Evolutionary conservation across 169 alveolate species (phyloP), one percentile per base, ranked within the genome.

Genomic region (Plasmodium adleri): DNA sequence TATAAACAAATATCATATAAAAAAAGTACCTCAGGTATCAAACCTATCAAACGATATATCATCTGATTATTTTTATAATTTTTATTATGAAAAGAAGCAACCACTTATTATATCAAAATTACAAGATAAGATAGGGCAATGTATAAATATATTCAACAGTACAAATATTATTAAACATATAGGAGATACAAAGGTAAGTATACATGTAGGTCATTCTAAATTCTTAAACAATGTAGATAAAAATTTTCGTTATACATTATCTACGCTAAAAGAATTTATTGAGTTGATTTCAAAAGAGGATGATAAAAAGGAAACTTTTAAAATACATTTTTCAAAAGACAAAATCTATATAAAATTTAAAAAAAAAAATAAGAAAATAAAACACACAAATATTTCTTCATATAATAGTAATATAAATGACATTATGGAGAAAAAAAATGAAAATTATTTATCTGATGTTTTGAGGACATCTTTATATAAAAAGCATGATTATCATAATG

Each of bases 151-250:
- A 15, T 85, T 70, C 50, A 60, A 63, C 43, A 70, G 60, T 62
- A 50, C 26, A 58, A 85, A 85, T 71, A 62, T 85, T 32, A 54
- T 85, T 70, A n/a, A 85, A 13, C 63, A 85, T 45, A 70, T 85
- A 20, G 91, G 91, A 26, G 50, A 28, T 50, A 85, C 75, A 49
- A 85, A 85, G 59, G 74, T 85, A 59, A 85, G 91, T 54, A 85
- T 85, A 70, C 91, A 85, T 63, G 72, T 85, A 20, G 45, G 91
- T 32, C 68, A 45, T 50, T 58, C 74, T 32, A 85, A 85, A 85
- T 85, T 43, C 71, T 62, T 85, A 52, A 85, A 85, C 45, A 85
- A 68, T 50, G 73, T 85, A 70, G 28, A 85, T 20, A 85, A 85
- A 59, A 85, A 85, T 28, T 85, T 85, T 56, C 60, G 59, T 39